A percentile compares a stretch with the other conserved stretches of the same genome.
These are phyloP conservation scores for Hura crepitans DNA, from an alignment of 441 rosid genomes.

Conservation along the genomic window DNA sequence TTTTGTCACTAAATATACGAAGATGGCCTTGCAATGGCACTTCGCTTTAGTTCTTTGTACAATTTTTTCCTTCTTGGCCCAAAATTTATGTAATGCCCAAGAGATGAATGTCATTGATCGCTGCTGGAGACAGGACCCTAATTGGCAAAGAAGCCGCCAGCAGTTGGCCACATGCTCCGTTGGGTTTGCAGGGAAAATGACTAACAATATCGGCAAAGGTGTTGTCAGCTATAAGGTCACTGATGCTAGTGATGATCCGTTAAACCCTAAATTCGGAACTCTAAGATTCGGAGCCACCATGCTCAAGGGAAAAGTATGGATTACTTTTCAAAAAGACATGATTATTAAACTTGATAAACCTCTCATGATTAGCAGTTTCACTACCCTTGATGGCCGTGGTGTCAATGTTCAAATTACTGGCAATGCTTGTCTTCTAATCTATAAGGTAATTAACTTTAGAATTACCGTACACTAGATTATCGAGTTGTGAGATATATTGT, in stretches of 20 bases:
- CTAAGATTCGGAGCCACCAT: constrained; percentile 59
- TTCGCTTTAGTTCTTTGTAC: constrained; percentile 26
- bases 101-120: constrained; percentile 60
- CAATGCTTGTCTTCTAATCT: constrained; percentile 52
- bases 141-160: constrained; percentile 48
- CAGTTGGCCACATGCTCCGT: constrained; percentile 54
- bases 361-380: constrained; percentile 59
- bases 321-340: constrained; percentile 63
- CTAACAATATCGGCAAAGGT: constrained; percentile 45
- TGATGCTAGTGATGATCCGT: constrained; percentile 55
- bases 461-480: not conserved
- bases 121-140: constrained; percentile 55
- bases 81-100: constrained; percentile 20
- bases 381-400: constrained; percentile 68
- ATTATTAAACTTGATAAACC: constrained; percentile 44
- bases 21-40: constrained; percentile 19
- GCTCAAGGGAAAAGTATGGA: constrained; percentile 56
- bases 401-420: constrained; percentile 49
- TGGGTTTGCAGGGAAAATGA: constrained; percentile 69
- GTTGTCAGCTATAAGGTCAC: constrained; percentile 46
- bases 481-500: no score
- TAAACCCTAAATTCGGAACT: constrained; percentile 63
- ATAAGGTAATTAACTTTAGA: constrained; percentile 25
- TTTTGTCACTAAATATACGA: not conserved
- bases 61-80: constrained; percentile 20